phyloP scores from a whole-genome alignment of 2,329 filamentous ascomycete species.

The Fusarium nematophilum region DNA sequence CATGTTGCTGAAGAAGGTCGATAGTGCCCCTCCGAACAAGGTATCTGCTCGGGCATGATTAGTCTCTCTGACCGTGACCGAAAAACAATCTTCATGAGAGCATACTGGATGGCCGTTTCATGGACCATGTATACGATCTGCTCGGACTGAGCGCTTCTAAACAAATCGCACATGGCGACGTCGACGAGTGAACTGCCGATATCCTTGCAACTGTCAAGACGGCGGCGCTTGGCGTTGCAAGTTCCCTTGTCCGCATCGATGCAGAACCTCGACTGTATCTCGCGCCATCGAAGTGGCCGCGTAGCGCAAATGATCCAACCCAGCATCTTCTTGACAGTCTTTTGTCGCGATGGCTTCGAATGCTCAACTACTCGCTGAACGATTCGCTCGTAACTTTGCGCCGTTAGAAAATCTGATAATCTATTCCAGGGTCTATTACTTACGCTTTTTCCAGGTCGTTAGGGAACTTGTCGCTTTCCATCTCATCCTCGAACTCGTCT shows the following conservation, averaged over 20 bases:
- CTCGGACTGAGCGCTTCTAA: rapidly evolving
- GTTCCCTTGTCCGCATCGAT: rapidly evolving
- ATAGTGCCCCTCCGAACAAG: rapidly evolving
- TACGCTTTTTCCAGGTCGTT: neutral
- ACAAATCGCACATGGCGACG: rapidly evolving
- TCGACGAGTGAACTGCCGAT: neutral
- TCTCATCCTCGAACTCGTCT: neutral
- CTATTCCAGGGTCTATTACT: neutral
- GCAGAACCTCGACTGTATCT: neutral
- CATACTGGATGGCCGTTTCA: neutral
- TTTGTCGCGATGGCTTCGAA: rapidly evolving
- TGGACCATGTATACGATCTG: rapidly evolving
- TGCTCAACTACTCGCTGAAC: rapidly evolving
- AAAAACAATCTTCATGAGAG: rapidly evolving
- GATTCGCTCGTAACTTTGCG: rapidly evolving
- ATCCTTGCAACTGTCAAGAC: neutral
- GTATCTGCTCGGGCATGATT: neutral
- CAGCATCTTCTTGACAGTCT: rapidly evolving
- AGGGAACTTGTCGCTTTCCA: rapidly evolving
- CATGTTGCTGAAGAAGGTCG: rapidly evolving
- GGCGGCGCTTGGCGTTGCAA: neutral
- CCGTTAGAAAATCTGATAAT: too few species aligned
- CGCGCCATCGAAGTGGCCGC: neutral
- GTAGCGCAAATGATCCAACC: rapidly evolving
- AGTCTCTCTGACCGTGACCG: neutral